Conservation (phyloP, 2,329 filamentous ascomycete genomes). For the Claviceps sorghi region DNA sequence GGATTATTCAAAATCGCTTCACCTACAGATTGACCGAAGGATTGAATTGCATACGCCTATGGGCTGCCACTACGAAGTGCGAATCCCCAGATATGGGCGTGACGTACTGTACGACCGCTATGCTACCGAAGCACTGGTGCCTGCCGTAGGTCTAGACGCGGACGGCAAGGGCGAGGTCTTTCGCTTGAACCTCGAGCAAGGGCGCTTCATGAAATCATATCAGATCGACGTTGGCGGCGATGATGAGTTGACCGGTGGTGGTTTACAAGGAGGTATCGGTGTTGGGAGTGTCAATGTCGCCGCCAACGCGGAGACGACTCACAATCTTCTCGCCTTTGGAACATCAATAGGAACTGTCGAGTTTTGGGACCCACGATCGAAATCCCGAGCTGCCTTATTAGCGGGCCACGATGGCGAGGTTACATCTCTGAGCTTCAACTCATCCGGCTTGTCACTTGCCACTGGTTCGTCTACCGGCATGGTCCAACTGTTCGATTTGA, state of each 20-base stretch:
- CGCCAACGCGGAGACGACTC: conserved; percentile 73
- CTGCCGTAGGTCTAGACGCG: conserved; percentile 71
- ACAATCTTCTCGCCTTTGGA: conserved; percentile 84
- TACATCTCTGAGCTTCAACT: conserved; percentile 75
- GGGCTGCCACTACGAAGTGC: conserved; percentile 76
- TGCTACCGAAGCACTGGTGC: conserved; percentile 72
- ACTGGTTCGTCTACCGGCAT: conserved; percentile 80
- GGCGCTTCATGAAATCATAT: conserved; percentile 87
- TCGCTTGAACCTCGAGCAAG: conserved; percentile 77
- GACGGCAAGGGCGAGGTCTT: conserved; percentile 88
- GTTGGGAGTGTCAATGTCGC: conserved; percentile 78
- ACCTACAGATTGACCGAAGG: conserved; percentile 80
- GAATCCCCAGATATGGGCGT: conserved; percentile 82
- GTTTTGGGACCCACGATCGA: conserved; percentile 84
- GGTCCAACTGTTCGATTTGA: conserved; percentile 81
- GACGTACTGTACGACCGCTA: conserved; percentile 74
- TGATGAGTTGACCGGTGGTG: conserved; percentile 53
- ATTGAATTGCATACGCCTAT: conserved; percentile 87
- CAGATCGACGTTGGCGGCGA: conserved; percentile 82
- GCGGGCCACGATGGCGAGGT: conserved; percentile 56
- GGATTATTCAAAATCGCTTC: conserved; percentile 88
- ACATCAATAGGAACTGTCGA: conserved; percentile 92
- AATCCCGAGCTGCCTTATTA: conserved; percentile 66
- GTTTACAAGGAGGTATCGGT: conserved; percentile 73
- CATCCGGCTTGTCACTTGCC: conserved; percentile 69